Evolutionary conservation across 2,329 filamentous ascomycete species (phyloP).

Genomic region (Didymella arachidicola): DNA sequence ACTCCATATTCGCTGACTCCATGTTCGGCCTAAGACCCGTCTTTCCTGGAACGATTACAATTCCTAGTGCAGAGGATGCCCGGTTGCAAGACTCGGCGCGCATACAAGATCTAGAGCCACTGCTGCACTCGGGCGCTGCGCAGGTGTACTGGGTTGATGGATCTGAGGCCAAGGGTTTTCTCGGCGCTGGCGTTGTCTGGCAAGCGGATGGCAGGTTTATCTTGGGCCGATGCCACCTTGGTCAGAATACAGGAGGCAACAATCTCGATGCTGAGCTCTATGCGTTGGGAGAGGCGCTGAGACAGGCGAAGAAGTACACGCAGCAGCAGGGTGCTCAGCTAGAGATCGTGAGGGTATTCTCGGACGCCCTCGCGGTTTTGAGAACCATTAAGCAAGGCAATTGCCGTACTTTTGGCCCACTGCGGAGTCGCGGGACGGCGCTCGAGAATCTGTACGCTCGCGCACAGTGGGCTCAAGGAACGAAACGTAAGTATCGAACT

Average conservation of each 20-base stretch:
- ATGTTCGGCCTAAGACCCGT: not conserved
- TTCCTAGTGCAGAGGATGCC: not conserved
- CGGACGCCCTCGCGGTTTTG: not conserved
- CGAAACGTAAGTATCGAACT: constrained; percentile 9
- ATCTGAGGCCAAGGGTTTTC: not conserved
- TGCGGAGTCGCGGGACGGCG: not conserved
- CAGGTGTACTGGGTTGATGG: constrained; percentile 17
- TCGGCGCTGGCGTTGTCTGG: constrained; percentile 18
- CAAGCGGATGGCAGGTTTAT: not conserved
- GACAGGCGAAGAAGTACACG: not conserved
- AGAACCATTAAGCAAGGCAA: not conserved
- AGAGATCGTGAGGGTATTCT: constrained; percentile 14
- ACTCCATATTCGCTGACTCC: not conserved
- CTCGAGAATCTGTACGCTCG: constrained; percentile 7
- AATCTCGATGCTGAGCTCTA: constrained; percentile 16
- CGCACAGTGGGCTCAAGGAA: constrained; percentile 6
- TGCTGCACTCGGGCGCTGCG: not conserved
- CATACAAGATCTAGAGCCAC: not conserved
- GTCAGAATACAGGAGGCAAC: not conserved
- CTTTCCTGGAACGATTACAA: not conserved
- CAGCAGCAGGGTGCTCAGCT: not conserved
- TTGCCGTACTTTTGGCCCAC: not conserved
- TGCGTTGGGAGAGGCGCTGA: constrained; percentile 20
- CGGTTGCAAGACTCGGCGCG: not conserved
- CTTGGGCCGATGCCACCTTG: not conserved